phyloP scores from a whole-genome alignment of 208 protist genomes.

The Wallacemonas sp. region DNA sequence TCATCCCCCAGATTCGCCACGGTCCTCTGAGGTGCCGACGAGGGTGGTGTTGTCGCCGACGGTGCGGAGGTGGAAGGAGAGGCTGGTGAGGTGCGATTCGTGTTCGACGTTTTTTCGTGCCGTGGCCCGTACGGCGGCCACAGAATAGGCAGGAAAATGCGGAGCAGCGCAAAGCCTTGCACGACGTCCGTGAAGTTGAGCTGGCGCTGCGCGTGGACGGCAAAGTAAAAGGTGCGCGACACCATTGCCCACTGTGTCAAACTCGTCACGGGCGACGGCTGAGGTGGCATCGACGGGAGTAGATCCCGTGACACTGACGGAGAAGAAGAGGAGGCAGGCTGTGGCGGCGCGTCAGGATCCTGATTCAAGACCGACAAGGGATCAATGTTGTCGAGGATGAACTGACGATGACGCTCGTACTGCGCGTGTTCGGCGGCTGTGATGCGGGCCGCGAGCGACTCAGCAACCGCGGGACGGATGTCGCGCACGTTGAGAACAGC shows the following conservation, averaged over 20 bases:
- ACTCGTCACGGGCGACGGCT: neutral
- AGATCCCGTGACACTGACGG: neutral
- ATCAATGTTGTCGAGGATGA: neutral
- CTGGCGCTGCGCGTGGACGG: conserved; percentile 31
- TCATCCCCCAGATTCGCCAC: conserved; percentile 29
- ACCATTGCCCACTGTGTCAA: conserved; percentile 20
- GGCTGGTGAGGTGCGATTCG: too few species aligned
- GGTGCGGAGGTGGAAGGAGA: neutral
- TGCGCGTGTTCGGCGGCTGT: conserved; percentile 8
- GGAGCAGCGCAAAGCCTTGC: conserved; percentile 68
- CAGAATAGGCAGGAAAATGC: conserved; percentile 57
- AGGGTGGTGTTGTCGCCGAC: neutral
- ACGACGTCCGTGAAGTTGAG: conserved; percentile 75
- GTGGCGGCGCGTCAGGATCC: too few species aligned
- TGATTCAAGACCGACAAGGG: neutral
- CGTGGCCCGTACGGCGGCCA: conserved; percentile 38
- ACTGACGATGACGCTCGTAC: conserved; percentile 3
- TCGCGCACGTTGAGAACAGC: conserved; percentile 37
- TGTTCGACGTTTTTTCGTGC: too few species aligned
- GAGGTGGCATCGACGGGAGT: neutral
- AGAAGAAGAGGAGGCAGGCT: too few species aligned
- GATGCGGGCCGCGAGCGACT: neutral
- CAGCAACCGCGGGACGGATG: conserved; percentile 15
- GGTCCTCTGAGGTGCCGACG: neutral
- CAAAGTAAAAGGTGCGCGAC: conserved; percentile 28